A percentile compares a stretch with the other conserved stretches of the same genome.
phyloP scores from a whole-genome alignment of 192 early-diverging fungal species.

The Gryganskiella cystojenkinii region DNA sequence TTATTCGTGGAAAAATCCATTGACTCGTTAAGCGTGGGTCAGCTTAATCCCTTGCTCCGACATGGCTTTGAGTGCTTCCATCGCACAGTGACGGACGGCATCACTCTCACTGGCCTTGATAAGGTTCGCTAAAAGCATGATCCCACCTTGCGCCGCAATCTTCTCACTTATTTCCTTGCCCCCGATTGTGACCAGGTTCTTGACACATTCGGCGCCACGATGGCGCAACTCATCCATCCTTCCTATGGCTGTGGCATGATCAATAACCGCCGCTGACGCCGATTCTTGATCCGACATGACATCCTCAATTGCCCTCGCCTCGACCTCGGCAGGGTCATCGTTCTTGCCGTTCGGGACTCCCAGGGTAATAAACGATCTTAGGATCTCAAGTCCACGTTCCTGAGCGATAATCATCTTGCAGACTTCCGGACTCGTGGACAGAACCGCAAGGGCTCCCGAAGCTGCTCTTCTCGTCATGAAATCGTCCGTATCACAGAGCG shows the following conservation, averaged over 20 bases:
- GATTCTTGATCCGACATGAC: constrained; percentile 48
- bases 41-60: constrained; percentile 56
- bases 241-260: constrained; percentile 35
- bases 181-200: constrained; percentile 65
- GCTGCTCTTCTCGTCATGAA: constrained; percentile 85
- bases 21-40: no score
- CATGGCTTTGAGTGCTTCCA: constrained; percentile 67
- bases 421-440: constrained; percentile 66
- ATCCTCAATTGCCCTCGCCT: constrained; percentile 53
- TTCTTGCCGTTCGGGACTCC: constrained; percentile 26
- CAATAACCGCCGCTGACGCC: constrained; percentile 15
- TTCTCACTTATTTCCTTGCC: constrained; percentile 57
- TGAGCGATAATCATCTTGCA: constrained; percentile 68
- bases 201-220: constrained; percentile 77
- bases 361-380: constrained; percentile 63
- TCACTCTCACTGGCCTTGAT: constrained; percentile 58
- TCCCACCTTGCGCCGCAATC: constrained; percentile 59
- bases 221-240: constrained; percentile 72
- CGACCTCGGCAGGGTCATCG: constrained; percentile 26
- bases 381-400: constrained; percentile 63
- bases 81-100: constrained; percentile 62
- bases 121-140: constrained; percentile 57
- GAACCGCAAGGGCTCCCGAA: constrained; percentile 86
- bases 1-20: no score
- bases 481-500: constrained; percentile 90